Base-by-base conservation (phyloP, 176 grass and related monocot genomes). In the Oryza punctata region DNA sequence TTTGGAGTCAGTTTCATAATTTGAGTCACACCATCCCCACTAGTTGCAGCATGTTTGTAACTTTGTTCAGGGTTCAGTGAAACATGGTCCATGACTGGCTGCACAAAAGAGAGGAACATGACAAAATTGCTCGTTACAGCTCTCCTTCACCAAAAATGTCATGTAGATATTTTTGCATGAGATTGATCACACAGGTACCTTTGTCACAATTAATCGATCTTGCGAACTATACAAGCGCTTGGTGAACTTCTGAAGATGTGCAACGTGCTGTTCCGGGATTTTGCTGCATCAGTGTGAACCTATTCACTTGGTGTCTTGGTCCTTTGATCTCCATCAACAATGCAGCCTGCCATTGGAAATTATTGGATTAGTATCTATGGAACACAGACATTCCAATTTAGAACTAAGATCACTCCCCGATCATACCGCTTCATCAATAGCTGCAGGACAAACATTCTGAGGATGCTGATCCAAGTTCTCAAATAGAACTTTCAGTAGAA, bases 401-500 rank as follows among this genome's bases (percentile, higher is more conserved):
- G 19, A 86, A 65, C 29, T 59, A 8, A 86, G 82, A 13, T n/a
- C 26, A 67, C 4, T 38, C 19, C 46, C 27, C 61, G 49, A 25
- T 6, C n/a, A n/a, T 82, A 82, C 73, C 79, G 47, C 82, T 12
- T 66, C 73, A 78, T 67, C 46, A 49, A 8, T 77, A 29, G 15
- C 82, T 40, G 35, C n/a, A 61, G 46, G 46, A 69, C 19, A 74
- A 50, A 47, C 68, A 82, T 25, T 78, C 11, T 27, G 15, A 73
- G 28, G 68, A 69, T 40, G 75, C 47, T 9, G 1, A 45, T 50
- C 12, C 0, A 73, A 29, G 18, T 63, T 47, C 61, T 63, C 11
- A 30, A 75, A 35, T 9, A 35, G 28, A 1, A 18, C 61, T 68
- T 86, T 98, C 89, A 98, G 78, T 92, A 95, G 87, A 98, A 98